These are phyloP conservation scores for Candida vaughaniae DNA, from an alignment of 805 yeast species.

Conservation along the genomic window DNA sequence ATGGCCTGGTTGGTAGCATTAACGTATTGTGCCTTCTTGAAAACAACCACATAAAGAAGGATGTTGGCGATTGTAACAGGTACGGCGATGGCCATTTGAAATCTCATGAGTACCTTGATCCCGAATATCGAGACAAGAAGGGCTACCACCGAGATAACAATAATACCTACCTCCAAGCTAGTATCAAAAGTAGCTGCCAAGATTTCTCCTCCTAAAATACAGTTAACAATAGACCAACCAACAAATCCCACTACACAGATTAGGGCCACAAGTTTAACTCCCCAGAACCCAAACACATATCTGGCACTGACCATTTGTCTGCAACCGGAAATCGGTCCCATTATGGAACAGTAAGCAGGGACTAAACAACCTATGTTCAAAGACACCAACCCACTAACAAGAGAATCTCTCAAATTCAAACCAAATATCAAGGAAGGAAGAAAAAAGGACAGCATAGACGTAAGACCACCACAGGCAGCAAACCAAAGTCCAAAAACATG, in stretches of 20 bases:
- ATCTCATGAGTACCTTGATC: constrained; percentile 26
- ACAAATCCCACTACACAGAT: constrained; percentile 32
- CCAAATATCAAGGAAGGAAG: constrained; percentile 30
- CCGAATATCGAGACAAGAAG: constrained; percentile 33
- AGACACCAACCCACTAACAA: constrained; percentile 30
- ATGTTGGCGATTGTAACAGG: constrained; percentile 30
- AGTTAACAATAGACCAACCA: constrained; percentile 41
- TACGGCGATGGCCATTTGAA: constrained; percentile 27
- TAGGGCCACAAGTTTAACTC: constrained; percentile 28
- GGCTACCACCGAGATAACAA: constrained; percentile 25
- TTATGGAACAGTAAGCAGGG: constrained; percentile 37
- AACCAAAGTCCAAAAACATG: constrained; percentile 37
- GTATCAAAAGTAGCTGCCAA: constrained; percentile 25
- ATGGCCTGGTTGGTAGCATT: constrained; percentile 21
- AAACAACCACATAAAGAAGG: constrained; percentile 31
- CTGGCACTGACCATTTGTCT: constrained; percentile 38
- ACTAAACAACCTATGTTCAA: constrained; percentile 33
- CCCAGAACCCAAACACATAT: constrained; percentile 37
- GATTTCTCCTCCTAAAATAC: constrained; percentile 38
- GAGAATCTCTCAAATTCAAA: constrained; percentile 23
- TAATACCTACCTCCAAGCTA: constrained; percentile 30
- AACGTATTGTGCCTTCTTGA: constrained; percentile 20
- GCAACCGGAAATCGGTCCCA: constrained; percentile 40
- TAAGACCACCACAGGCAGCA: constrained; percentile 39
- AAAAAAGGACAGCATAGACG: constrained; percentile 38